Base-by-base conservation (phyloP, 1,139 yeast species). In the Suhomyces bribrorum region DNA sequence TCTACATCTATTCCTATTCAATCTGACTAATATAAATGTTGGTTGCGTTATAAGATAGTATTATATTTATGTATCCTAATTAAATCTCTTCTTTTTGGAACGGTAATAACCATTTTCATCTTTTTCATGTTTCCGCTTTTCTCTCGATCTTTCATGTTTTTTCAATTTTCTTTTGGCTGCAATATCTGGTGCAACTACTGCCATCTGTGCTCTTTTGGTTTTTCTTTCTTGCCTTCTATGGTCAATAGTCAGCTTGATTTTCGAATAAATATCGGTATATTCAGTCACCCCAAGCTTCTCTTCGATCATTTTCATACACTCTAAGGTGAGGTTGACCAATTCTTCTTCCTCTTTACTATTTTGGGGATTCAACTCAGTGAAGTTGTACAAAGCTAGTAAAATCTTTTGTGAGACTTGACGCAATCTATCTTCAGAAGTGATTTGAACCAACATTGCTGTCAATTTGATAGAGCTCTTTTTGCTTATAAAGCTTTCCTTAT, bases 41-140 rank as follows among this genome's bases (percentile, higher is more conserved):
- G n/a, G n/a, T n/a, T n/a, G n/a, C n/a, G n/a, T n/a, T n/a, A n/a
- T n/a, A n/a, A n/a, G n/a, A n/a, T n/a, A n/a, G n/a, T n/a, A n/a
- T n/a, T n/a, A n/a, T n/a, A n/a, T n/a, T 20, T 20, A 20, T 20
- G 23, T 20, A 20, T 20, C 8, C 23, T 45, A 48, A 15, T 37
- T 43, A 32, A 51, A 59, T 44, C 64, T 75, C 61, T 77, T 83
- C 54, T 74, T 77, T 60, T 81, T 86, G 16, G 80, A 67, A 52
- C 77, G 84, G 53, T 85, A 86, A 50, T 69, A 81, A 0, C 95
- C 95, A 56, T 79, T 84, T 28, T 78, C 90, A 56, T 86, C 95
- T 58, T 79, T 84, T 38, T 75, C 81, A 37, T 75, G 80, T 56
- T 77, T 84, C 57, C 95, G 75, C 71, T 83, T 86, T 49, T 85